Percentiles rank a stretch among this genome's conserved stretches.
Evolutionary conservation across 106 monocot genomes (phyloP).

Genomic region (Narthecium ossifragum): DNA sequence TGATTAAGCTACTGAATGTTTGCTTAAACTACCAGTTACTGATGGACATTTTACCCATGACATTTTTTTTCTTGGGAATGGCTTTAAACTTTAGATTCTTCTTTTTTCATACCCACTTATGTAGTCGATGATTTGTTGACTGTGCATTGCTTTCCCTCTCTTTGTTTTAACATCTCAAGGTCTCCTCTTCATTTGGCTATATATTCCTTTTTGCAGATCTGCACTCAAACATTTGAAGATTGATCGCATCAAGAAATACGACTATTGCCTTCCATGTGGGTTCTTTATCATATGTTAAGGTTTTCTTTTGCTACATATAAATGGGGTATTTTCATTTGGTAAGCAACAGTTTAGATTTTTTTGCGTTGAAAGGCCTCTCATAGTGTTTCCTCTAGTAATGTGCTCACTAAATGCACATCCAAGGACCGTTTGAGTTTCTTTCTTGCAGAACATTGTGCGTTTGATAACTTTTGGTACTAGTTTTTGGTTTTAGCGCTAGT

Average conservation of each 20-base stretch:
- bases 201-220: slow-evolving; percentile 35
- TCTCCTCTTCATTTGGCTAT: background rate
- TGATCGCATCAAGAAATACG: slow-evolving; percentile 64
- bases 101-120: no score
- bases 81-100: no score
- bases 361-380: background rate
- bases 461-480: no score
- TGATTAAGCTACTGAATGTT: no score
- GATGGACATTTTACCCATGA: no score
- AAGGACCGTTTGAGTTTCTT: background rate
- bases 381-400: background rate
- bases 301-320: background rate
- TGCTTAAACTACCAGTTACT: no score
- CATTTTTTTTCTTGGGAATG: no score
- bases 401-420: no score
- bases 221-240: slow-evolving; percentile 52
- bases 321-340: no score
- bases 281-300: background rate
- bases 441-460: background rate
- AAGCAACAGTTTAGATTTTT: background rate
- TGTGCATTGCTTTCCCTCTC: no score
- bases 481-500: no score
- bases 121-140: no score
- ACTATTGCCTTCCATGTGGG: slow-evolving; percentile 83
- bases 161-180: background rate